Evolutionary conservation across 441 rosid genomes (phyloP).

Genomic region (Breynia disticha): DNA sequence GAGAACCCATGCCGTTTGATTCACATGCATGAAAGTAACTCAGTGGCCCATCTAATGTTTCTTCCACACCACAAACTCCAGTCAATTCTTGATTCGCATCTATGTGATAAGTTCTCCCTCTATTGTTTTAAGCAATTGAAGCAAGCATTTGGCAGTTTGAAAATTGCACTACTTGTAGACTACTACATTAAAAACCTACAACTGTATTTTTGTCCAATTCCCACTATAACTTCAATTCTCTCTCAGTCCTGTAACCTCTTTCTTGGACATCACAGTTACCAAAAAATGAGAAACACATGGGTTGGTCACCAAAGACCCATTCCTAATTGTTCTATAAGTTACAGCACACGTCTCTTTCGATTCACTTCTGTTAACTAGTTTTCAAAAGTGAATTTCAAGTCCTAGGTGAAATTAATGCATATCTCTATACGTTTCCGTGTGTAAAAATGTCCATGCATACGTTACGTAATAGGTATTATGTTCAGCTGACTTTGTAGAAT

Average conservation of each 20-base stretch:
- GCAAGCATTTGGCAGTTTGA: constrained; percentile 24
- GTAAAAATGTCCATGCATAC: constrained; percentile 1
- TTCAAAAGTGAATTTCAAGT: background rate
- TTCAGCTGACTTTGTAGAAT: background rate
- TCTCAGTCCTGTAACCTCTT: constrained; percentile 37
- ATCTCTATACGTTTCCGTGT: background rate
- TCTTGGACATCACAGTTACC: constrained; percentile 41
- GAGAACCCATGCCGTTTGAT: constrained; percentile 34
- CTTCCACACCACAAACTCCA: constrained; percentile 25
- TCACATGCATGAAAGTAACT: constrained; percentile 18
- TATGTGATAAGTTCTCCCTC: constrained; percentile 13
- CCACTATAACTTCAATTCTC: constrained; percentile 29
- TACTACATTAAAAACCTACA: constrained; percentile 44
- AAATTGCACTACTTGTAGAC: constrained; percentile 19
- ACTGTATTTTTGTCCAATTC: constrained; percentile 38
- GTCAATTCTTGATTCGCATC: constrained; percentile 13
- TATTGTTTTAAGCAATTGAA: constrained; percentile 13
- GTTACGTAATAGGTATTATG: background rate
- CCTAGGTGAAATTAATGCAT: background rate
- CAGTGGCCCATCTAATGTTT: constrained; percentile 14
- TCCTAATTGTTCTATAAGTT: constrained; percentile 29
- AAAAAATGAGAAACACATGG: constrained; percentile 25
- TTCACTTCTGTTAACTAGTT: constrained; percentile 2
- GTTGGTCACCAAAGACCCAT: constrained; percentile 32
- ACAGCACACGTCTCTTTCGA: background rate